Evolutionary conservation across 73 alveolate species (phyloP).

Genomic region (Paraurostyla sp.): DNA sequence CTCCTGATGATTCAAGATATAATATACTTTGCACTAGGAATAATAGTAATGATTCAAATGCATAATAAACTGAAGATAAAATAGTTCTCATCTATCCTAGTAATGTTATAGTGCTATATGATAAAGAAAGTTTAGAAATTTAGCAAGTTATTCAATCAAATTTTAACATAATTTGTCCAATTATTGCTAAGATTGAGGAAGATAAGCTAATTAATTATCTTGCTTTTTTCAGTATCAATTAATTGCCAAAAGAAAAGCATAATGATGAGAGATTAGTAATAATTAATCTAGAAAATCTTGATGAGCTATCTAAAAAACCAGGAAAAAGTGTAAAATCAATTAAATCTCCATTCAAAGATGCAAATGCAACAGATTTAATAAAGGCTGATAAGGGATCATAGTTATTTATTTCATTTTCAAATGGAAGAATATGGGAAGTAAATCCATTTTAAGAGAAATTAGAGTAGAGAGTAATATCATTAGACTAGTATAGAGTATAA

Average conservation of each 20-base stretch:
- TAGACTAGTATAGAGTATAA: conserved; percentile 16
- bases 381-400: neutral
- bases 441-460: neutral
- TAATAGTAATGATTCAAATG: neutral
- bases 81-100: neutral
- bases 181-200: neutral
- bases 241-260: neutral
- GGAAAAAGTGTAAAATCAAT: neutral
- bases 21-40: conserved; percentile 6
- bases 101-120: conserved; percentile 16
- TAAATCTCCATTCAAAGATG: conserved; percentile 3
- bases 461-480: conserved; percentile 6
- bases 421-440: conserved; percentile 44
- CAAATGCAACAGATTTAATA: conserved; percentile 3
- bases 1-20: conserved; percentile 48
- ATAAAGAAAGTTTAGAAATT: conserved; percentile 10
- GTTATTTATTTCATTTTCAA: conserved; percentile 14
- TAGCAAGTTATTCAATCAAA: conserved; percentile 5
- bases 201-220: neutral
- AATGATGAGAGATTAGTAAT: neutral
- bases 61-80: neutral
- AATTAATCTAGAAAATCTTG: neutral
- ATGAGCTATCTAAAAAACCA: conserved; percentile 24
- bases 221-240: neutral
- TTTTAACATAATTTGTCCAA: conserved; percentile 16